These are phyloP conservation scores for Nemania sp. DNA, from an alignment of 2,329 filamentous ascomycete species.

Conservation along the genomic window DNA sequence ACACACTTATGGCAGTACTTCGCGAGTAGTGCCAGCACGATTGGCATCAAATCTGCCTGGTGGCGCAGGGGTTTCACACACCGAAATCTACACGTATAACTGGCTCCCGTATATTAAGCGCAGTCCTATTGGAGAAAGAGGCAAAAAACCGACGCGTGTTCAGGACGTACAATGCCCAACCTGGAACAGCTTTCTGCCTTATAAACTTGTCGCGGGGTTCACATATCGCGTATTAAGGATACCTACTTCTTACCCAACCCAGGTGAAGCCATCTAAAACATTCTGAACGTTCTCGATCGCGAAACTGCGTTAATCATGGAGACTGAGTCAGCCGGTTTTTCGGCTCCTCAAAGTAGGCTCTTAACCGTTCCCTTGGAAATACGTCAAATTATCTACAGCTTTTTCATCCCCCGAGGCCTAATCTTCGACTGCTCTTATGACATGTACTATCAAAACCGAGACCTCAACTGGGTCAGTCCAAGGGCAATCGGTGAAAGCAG, in stretches of 20 bases:
- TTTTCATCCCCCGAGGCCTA: slow-evolving; percentile 11
- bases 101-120: slow-evolving; percentile 16
- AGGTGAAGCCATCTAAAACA: background rate
- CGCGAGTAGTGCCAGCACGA: too few species aligned
- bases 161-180: too few species aligned
- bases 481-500: too few species aligned
- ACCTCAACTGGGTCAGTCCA: slow-evolving; percentile 4
- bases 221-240: slow-evolving; percentile 10
- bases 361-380: slow-evolving; percentile 9
- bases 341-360: background rate
- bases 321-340: background rate
- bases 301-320: background rate
- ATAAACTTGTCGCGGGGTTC: slow-evolving; percentile 5
- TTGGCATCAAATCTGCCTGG: too few species aligned
- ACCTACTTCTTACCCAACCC: background rate
- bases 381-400: slow-evolving; percentile 14
- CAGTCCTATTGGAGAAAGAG: slow-evolving; percentile 10
- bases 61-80: background rate
- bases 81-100: background rate
- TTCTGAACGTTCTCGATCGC: background rate
- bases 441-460: slow-evolving; percentile 18
- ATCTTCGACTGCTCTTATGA: slow-evolving; percentile 11
- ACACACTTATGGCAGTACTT: too few species aligned
- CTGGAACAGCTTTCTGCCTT: slow-evolving; percentile 5
- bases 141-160: too few species aligned